phyloP scores from a whole-genome alignment of 352 stramenopile species.

The Phytophthora pseudosyringae region DNA sequence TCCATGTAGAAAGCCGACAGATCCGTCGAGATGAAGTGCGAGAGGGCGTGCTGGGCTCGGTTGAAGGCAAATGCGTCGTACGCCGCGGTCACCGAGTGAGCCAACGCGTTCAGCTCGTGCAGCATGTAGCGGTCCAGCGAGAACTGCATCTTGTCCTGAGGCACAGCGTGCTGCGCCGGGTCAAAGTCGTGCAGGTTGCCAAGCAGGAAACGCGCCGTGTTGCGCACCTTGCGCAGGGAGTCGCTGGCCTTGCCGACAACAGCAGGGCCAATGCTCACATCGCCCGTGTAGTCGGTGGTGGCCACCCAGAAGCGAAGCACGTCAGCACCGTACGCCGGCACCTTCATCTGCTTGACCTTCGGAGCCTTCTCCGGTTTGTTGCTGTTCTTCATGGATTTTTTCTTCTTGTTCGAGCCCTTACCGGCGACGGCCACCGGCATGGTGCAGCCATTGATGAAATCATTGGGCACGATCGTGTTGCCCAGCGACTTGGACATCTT shows the following conservation, averaged over 20 bases:
- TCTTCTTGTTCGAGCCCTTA: slow-evolving; percentile 56
- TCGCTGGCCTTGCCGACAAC: slow-evolving; percentile 92
- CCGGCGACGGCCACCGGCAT: slow-evolving; percentile 36
- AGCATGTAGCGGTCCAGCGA: slow-evolving; percentile 97
- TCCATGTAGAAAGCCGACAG: slow-evolving; percentile 99
- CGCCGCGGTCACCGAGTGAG: slow-evolving; percentile 86
- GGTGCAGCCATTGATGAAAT: slow-evolving; percentile 95
- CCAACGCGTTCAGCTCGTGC: slow-evolving; percentile 85
- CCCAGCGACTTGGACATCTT: slow-evolving; percentile 99
- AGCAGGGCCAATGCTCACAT: slow-evolving; percentile 94
- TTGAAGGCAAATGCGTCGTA: slow-evolving; percentile 92
- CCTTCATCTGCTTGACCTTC: slow-evolving; percentile 66
- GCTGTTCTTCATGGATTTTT: slow-evolving; percentile 78
- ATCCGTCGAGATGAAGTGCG: slow-evolving; percentile 94
- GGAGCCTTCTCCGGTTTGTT: slow-evolving; percentile 69
- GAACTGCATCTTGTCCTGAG: slow-evolving; percentile 84
- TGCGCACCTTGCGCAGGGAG: slow-evolving; percentile 90
- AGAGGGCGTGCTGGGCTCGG: slow-evolving; percentile 90
- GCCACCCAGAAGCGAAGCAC: slow-evolving; percentile 98
- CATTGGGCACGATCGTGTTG: slow-evolving; percentile 94
- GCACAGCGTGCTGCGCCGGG: slow-evolving; percentile 74
- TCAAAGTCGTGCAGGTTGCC: slow-evolving; percentile 97
- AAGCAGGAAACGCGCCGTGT: slow-evolving; percentile 97
- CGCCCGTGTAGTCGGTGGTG: slow-evolving; percentile 96
- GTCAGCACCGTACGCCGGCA: slow-evolving; percentile 95